Conservation (phyloP, 306 rosid species). For the Vicia villosa region DNA sequence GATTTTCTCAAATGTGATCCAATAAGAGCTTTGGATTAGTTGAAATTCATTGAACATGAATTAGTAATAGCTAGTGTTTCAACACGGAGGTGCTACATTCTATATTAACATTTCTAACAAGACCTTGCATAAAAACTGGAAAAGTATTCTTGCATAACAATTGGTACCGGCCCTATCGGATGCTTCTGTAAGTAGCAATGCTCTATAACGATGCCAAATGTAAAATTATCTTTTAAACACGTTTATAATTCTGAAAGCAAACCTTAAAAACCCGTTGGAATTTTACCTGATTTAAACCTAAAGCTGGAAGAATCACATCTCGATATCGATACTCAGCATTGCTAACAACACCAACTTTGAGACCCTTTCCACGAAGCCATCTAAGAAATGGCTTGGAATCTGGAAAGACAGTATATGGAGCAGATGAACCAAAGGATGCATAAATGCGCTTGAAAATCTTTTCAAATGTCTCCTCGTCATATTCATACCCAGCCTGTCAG, state of each 20-base stretch:
- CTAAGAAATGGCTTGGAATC: slow-evolving; percentile 90
- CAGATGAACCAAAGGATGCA: slow-evolving; percentile 90
- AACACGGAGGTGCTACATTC: no score
- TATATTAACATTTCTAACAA: no score
- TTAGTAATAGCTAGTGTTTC: neutral
- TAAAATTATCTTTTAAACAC: neutral
- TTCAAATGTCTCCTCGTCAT: slow-evolving; percentile 96
- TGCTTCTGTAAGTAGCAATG: neutral
- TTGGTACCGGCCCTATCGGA: neutral
- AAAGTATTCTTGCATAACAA: no score
- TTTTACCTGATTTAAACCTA: slow-evolving; percentile 70
- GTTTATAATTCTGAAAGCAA: slow-evolving; percentile 6
- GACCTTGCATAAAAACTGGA: no score
- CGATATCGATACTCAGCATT: slow-evolving; percentile 82
- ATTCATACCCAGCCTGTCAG: slow-evolving; percentile 88
- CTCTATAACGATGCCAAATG: neutral
- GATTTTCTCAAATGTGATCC: no score
- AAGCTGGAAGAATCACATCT: slow-evolving; percentile 91
- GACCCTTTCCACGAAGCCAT: slow-evolving; percentile 79
- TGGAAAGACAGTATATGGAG: slow-evolving; percentile 74
- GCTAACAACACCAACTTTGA: slow-evolving; percentile 84
- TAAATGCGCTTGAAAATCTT: slow-evolving; percentile 89
- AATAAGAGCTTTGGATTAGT: neutral
- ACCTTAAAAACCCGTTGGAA: neutral
- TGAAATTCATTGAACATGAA: slow-evolving; percentile 5